Conservation (phyloP, 306 rosid genomes). For the Senna siamea region DNA sequence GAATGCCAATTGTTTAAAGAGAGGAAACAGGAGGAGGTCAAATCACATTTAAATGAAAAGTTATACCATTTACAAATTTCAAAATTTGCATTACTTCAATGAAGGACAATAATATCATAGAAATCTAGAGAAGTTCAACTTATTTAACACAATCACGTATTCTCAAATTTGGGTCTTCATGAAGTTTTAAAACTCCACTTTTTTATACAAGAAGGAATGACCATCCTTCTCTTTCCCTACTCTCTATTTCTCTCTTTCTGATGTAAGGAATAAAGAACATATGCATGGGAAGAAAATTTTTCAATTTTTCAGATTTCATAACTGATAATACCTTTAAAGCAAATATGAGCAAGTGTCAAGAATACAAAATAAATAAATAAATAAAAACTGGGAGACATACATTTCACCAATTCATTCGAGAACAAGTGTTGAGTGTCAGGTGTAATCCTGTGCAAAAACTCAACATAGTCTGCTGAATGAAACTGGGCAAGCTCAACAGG, state of each 20-base stretch:
- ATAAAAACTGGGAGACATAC: slow-evolving; percentile 45
- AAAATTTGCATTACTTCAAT: too few relatives aligned
- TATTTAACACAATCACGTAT: not conserved
- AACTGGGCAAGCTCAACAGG: slow-evolving; percentile 99
- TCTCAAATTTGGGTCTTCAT: slow-evolving; percentile 23
- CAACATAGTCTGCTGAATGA: slow-evolving; percentile 92
- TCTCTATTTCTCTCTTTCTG: not conserved
- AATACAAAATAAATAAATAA: too few relatives aligned
- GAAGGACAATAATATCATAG: not conserved
- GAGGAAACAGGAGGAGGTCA: slow-evolving; percentile 1
- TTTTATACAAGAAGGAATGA: not conserved
- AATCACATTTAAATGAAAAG: not conserved
- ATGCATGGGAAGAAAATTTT: not conserved
- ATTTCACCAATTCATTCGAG: slow-evolving; percentile 71
- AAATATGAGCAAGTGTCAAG: not conserved
- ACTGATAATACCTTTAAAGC: not conserved
- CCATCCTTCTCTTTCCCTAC: slow-evolving; percentile 15
- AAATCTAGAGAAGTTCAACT: slow-evolving; percentile 13
- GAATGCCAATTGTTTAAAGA: slow-evolving; percentile 19
- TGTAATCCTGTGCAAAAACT: slow-evolving; percentile 88
- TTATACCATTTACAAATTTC: slow-evolving; percentile 3
- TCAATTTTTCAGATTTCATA: not conserved
- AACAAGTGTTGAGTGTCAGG: slow-evolving; percentile 89
- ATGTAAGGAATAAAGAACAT: not conserved
- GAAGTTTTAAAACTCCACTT: not conserved